Evolutionary conservation across 139 green algal genomes (phyloP).

Genomic region (Haematococcus sp.): DNA sequence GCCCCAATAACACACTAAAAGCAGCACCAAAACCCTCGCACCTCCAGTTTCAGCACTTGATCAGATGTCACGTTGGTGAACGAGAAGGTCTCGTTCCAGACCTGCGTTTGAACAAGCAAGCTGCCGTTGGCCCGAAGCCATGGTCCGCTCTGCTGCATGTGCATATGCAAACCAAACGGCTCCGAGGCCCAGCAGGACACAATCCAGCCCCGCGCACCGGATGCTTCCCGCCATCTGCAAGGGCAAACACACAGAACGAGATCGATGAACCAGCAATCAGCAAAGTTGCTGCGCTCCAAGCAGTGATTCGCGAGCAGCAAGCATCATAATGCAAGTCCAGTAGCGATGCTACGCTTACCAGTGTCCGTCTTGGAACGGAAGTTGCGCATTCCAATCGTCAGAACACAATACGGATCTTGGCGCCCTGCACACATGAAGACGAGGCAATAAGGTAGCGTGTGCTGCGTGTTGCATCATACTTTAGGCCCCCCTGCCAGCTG

Average conservation of each 20-base stretch:
- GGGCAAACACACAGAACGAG: neutral
- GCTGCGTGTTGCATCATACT: too few species aligned
- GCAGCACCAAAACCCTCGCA: slow-evolving; percentile 2
- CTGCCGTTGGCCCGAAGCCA: too few species aligned
- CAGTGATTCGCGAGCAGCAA: too few species aligned
- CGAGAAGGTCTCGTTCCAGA: slow-evolving; percentile 39
- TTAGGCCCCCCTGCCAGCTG: too few species aligned
- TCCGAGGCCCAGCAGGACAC: neutral
- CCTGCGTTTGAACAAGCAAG: slow-evolving; percentile 3
- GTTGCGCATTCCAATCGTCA: neutral
- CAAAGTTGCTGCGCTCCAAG: too few species aligned
- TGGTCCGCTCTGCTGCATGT: too few species aligned
- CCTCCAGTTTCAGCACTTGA: slow-evolving; percentile 35
- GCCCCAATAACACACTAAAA: too few species aligned
- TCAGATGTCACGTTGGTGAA: slow-evolving; percentile 25
- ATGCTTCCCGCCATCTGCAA: slow-evolving; percentile 40
- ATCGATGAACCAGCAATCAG: too few species aligned
- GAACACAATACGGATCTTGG: slow-evolving; percentile 11
- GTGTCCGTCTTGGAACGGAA: slow-evolving; percentile 2
- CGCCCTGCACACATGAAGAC: neutral
- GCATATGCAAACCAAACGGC: neutral
- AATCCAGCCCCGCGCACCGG: slow-evolving; percentile 12
- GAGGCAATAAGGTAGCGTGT: neutral
- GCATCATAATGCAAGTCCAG: too few species aligned
- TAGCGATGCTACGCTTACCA: neutral